Conservation (phyloP, 2,329 filamentous ascomycete species). For the Paecilomyces dactylethromorphus region DNA sequence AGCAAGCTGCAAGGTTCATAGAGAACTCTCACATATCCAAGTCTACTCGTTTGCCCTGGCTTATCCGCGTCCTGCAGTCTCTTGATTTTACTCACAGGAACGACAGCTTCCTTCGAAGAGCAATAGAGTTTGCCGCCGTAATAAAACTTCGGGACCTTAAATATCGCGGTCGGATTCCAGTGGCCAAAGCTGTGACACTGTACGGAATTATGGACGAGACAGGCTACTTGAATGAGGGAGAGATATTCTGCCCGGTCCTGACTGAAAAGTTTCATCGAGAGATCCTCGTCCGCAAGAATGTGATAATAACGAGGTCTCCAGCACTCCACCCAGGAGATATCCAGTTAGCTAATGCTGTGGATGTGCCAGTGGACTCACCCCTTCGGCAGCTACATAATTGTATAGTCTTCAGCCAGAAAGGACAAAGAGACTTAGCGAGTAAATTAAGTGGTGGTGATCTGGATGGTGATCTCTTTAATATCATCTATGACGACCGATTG, state of each 20-base stretch:
- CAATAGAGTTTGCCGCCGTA: conserved; percentile 66
- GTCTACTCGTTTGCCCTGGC: conserved; percentile 51
- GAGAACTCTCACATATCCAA: conserved; percentile 56
- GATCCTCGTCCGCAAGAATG: conserved; percentile 24
- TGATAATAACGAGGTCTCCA: conserved; percentile 71
- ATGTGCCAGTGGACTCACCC: conserved; percentile 54
- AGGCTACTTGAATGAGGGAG: conserved; percentile 55
- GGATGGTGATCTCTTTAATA: conserved; percentile 74
- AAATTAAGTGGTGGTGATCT: conserved; percentile 75
- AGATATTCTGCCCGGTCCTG: conserved; percentile 62
- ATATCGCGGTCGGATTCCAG: conserved; percentile 68
- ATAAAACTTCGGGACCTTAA: conserved; percentile 67
- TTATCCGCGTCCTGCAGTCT: conserved; percentile 53
- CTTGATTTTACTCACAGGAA: conserved; percentile 59
- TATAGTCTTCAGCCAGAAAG: conserved; percentile 68
- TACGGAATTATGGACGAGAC: conserved; percentile 84
- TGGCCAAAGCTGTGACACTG: conserved; percentile 64
- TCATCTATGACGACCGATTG: conserved; percentile 63
- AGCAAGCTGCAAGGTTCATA: conserved; percentile 61
- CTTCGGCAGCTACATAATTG: conserved; percentile 62
- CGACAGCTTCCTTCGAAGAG: conserved; percentile 63
- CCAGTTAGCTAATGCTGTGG: conserved; percentile 56
- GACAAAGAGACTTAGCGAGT: conserved; percentile 67
- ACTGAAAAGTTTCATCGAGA: conserved; percentile 22
- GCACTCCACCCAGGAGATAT: conserved; percentile 78